These are phyloP conservation scores for Pythium scleroteichum DNA, from an alignment of 352 stramenopile species.

Conservation along the genomic window DNA sequence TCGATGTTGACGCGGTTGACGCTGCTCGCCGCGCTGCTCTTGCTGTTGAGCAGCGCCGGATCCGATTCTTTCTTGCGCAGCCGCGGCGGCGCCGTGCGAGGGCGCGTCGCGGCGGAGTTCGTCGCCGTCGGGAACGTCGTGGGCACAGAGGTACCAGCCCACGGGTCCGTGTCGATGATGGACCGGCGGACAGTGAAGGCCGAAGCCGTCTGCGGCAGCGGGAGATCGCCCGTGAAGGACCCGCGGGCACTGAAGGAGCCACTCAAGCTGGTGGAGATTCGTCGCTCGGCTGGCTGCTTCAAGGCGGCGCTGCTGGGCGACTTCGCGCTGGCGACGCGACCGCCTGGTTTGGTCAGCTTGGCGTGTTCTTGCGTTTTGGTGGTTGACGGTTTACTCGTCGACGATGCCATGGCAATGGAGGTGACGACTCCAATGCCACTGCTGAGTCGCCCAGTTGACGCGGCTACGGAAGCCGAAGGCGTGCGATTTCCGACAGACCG, in stretches of 20 bases:
- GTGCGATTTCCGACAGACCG: not conserved
- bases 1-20: slow-evolving; percentile 16
- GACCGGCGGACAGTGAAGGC: slow-evolving; percentile 23
- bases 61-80: slow-evolving; percentile 29
- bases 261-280: slow-evolving; percentile 1
- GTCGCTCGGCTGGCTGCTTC: slow-evolving; percentile 12
- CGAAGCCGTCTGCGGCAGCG: slow-evolving; percentile 14
- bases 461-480: not conserved
- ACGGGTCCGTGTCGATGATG: slow-evolving; percentile 21
- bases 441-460: slow-evolving; percentile 1
- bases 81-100: slow-evolving; percentile 26
- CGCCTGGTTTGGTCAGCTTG: slow-evolving; percentile 13
- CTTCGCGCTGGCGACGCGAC: slow-evolving; percentile 4
- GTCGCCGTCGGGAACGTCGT: not conserved
- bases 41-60: not conserved
- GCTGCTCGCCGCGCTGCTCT: slow-evolving; percentile 3
- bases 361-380: slow-evolving; percentile 9
- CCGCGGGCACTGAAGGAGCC: slow-evolving; percentile 23
- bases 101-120: not conserved
- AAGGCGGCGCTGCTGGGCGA: not conserved
- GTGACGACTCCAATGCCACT: not conserved
- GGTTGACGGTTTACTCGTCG: slow-evolving; percentile 1
- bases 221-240: slow-evolving; percentile 19
- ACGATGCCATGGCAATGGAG: slow-evolving; percentile 14
- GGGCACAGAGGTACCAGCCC: not conserved